phyloP scores from a whole-genome alignment of 2,329 filamentous ascomycete species.

The Nemania sp. region DNA sequence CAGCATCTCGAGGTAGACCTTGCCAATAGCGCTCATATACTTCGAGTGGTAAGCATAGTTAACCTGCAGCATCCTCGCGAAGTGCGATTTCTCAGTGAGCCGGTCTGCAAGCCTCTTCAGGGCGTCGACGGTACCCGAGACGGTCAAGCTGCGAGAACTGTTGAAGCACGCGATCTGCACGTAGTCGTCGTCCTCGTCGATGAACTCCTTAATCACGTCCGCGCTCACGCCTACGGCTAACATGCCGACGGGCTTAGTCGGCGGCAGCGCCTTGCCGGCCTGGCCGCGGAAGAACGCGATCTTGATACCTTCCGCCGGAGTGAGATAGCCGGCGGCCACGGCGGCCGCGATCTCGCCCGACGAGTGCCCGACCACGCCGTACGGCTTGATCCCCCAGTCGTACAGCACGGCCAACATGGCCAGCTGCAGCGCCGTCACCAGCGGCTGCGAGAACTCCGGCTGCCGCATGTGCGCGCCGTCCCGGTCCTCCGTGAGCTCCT shows the following conservation, averaged over 20 bases:
- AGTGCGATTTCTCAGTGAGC: conserved; percentile 30
- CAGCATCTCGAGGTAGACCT: conserved; percentile 23
- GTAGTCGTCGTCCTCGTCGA: conserved; percentile 25
- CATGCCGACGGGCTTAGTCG: conserved; percentile 36
- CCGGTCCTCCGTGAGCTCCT: conserved; percentile 20
- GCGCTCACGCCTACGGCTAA: conserved; percentile 35
- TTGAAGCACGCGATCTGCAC: conserved; percentile 34
- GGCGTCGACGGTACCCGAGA: conserved; percentile 32
- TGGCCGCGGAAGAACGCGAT: conserved; percentile 39
- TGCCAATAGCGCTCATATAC: conserved; percentile 30
- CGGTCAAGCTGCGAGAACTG: conserved; percentile 35
- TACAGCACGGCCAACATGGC: conserved; percentile 37
- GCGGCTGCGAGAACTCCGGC: conserved; percentile 39
- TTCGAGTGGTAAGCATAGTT: conserved; percentile 41
- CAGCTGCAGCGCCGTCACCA: conserved; percentile 44
- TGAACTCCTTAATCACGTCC: conserved; percentile 22
- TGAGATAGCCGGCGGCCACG: conserved; percentile 33
- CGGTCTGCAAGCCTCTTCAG: conserved; percentile 23
- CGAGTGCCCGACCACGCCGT: conserved; percentile 38
- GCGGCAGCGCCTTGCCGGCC: conserved; percentile 18
- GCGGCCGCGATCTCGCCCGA: conserved; percentile 41
- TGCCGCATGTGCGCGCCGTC: conserved; percentile 28
- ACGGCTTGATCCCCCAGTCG: conserved; percentile 29
- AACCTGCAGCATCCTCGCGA: conserved; percentile 37
- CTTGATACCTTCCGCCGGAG: conserved; percentile 33